phyloP scores from a whole-genome alignment of 441 rosid species.

The Omphalea diandra region DNA sequence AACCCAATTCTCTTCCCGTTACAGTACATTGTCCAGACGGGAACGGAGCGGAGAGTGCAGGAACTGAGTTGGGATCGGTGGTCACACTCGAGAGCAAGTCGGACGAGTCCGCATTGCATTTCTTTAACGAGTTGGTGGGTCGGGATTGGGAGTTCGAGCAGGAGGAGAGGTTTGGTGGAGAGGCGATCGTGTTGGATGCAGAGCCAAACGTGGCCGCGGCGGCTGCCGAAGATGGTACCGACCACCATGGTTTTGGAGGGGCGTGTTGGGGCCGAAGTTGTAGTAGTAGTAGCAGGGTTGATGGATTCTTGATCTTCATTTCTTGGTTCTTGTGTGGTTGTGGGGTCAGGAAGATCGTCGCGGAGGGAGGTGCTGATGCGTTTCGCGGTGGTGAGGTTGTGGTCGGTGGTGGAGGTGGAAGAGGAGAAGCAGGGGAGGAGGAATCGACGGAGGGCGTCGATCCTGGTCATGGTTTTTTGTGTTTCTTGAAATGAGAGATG shows the following conservation, averaged over 20 bases:
- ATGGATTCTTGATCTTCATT: too few relatives aligned
- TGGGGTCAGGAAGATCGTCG: constrained; percentile 40
- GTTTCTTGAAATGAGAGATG: background rate
- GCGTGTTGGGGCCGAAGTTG: constrained; percentile 44
- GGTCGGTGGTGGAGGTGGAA: constrained; percentile 27
- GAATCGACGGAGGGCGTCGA: constrained; percentile 67
- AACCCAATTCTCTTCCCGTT: constrained; percentile 68
- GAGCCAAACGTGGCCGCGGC: constrained; percentile 89
- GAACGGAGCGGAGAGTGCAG: constrained; percentile 60
- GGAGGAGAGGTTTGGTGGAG: constrained; percentile 58
- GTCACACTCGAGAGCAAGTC: constrained; percentile 71
- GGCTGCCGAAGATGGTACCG: constrained; percentile 77
- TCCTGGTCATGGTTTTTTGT: constrained; percentile 49
- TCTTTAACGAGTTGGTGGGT: constrained; percentile 66
- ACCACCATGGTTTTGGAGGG: constrained; percentile 79
- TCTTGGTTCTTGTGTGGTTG: constrained; percentile 20
- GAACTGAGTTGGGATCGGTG: constrained; percentile 45
- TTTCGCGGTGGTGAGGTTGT: constrained; percentile 39
- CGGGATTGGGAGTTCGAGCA: too few relatives aligned
- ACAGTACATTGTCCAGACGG: constrained; percentile 68
- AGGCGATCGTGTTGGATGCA: constrained; percentile 76
- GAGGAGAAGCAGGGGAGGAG: constrained; percentile 68
- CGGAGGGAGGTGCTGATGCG: constrained; percentile 74
- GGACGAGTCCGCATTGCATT: constrained; percentile 68
- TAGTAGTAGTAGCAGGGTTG: too few relatives aligned